Evolutionary conservation across 495 filamentous ascomycete genomes (phyloP).

Genomic region (Penicillium chermesinum): DNA sequence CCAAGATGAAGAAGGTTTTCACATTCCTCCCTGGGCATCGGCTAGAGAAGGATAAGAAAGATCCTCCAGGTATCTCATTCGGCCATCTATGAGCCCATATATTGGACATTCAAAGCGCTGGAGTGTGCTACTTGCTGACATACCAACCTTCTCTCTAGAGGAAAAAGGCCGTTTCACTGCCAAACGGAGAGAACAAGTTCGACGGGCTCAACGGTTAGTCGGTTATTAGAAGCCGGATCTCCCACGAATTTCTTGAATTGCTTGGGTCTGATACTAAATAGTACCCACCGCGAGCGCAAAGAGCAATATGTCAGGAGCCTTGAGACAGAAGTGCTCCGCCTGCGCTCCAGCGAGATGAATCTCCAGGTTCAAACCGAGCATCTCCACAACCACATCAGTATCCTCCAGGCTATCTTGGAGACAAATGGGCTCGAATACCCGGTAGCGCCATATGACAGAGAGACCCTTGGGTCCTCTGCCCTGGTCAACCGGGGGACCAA

Average conservation of each 20-base stretch:
- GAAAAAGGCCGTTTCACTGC: neutral
- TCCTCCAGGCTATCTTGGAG: neutral
- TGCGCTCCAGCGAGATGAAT: slow-evolving; percentile 25
- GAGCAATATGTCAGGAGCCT: slow-evolving; percentile 34
- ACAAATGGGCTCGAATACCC: neutral
- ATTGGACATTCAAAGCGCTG: neutral
- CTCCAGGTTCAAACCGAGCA: slow-evolving; percentile 20
- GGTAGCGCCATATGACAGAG: neutral
- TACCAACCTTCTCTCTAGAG: neutral
- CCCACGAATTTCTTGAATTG: too few species aligned
- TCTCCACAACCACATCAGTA: slow-evolving; percentile 3
- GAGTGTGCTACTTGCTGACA: neutral
- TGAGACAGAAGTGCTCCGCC: slow-evolving; percentile 29
- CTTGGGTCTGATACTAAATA: slow-evolving; percentile 3
- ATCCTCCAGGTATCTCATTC: neutral
- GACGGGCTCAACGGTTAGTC: slow-evolving; percentile 19
- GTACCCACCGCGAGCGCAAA: slow-evolving; percentile 37
- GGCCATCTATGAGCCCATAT: neutral
- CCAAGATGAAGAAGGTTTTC: slow-evolving; percentile 7
- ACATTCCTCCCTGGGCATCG: slow-evolving; percentile 9
- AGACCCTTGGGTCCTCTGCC: neutral
- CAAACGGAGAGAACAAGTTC: slow-evolving; percentile 20
- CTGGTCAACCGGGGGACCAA: neutral
- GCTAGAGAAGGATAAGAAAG: neutral
- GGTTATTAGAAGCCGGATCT: neutral